A percentile compares a stretch with the other conserved stretches of the same genome.
These are phyloP conservation scores for Saccharomyces uvarum DNA, from an alignment of 1,139 yeast genomes.

Conservation along the genomic window DNA sequence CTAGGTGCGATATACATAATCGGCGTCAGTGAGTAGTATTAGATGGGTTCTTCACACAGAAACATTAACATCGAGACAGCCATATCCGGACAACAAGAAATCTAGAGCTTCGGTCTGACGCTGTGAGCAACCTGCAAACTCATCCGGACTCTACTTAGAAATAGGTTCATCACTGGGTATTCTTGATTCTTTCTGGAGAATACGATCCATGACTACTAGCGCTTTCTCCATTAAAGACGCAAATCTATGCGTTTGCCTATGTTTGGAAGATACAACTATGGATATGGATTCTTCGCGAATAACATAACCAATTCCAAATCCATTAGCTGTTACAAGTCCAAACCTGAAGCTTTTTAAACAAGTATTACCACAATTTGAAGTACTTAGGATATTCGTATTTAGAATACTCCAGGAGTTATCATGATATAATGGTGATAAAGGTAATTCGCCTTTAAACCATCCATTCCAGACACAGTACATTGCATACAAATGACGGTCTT, in stretches of 20 bases:
- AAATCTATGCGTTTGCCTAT: constrained; percentile 80
- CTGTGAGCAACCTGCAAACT: neutral
- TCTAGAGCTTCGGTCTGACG: constrained; percentile 23
- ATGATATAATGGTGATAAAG: constrained; percentile 59
- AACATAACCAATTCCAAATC: constrained; percentile 87
- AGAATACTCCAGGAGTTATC: constrained; percentile 71
- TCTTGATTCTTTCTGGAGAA: constrained; percentile 16
- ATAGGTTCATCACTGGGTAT: constrained; percentile 1
- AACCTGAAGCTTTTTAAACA: constrained; percentile 81
- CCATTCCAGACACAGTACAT: constrained; percentile 84
- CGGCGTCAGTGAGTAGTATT: neutral
- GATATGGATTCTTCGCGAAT: constrained; percentile 79
- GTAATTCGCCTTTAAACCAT: constrained; percentile 42
- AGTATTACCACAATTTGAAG: constrained; percentile 80
- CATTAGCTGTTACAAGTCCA: constrained; percentile 86
- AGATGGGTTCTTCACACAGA: constrained; percentile 10
- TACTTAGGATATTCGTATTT: constrained; percentile 56
- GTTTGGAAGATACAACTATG: constrained; percentile 82
- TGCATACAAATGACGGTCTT: constrained; percentile 85
- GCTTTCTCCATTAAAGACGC: constrained; percentile 35
- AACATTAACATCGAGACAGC: constrained; percentile 29
- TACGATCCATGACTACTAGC: constrained; percentile 25
- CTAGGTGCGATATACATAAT: neutral
- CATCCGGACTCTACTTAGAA: neutral
- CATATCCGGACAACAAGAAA: constrained; percentile 27